These are phyloP conservation scores for Angophora floribunda DNA, from an alignment of 345 rosid genomes.

Conservation along the genomic window DNA sequence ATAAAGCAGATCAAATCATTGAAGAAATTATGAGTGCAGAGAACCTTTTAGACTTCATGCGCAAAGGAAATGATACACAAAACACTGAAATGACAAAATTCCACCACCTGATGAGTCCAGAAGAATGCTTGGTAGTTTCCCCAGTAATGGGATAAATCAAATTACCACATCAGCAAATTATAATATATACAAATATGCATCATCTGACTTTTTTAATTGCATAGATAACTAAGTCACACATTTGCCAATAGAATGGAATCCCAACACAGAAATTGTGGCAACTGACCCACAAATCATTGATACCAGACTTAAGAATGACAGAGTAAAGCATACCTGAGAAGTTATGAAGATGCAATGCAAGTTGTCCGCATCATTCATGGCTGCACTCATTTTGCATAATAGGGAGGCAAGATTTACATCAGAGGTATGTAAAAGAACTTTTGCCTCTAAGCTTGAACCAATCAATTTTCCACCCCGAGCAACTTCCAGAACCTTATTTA, in stretches of 20 bases:
- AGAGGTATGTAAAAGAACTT: constrained; percentile 55
- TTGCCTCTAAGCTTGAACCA: constrained; percentile 93
- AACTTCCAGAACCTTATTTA: constrained; percentile 79
- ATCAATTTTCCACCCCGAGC: constrained; percentile 81
- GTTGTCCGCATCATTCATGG: constrained; percentile 57
- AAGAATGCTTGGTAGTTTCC: not conserved
- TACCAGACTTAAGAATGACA: not conserved
- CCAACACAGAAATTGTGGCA: not conserved
- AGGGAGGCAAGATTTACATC: constrained; percentile 48
- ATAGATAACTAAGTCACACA: not conserved
- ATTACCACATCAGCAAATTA: too few relatives aligned
- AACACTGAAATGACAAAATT: not conserved
- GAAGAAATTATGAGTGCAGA: not conserved
- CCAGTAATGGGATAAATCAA: not conserved
- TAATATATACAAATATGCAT: not conserved
- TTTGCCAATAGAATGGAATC: not conserved
- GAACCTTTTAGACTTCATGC: not conserved
- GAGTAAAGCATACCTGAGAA: constrained; percentile 56
- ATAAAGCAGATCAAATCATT: not conserved
- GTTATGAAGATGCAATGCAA: constrained; percentile 77
- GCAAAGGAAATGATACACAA: too few relatives aligned
- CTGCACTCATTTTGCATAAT: constrained; percentile 38
- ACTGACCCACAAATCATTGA: not conserved
- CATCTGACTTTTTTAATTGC: not conserved
- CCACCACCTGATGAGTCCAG: not conserved